Evolutionary conservation across 2,329 filamentous ascomycete species (phyloP).

Genomic region (Cladobotryum protrusum): DNA sequence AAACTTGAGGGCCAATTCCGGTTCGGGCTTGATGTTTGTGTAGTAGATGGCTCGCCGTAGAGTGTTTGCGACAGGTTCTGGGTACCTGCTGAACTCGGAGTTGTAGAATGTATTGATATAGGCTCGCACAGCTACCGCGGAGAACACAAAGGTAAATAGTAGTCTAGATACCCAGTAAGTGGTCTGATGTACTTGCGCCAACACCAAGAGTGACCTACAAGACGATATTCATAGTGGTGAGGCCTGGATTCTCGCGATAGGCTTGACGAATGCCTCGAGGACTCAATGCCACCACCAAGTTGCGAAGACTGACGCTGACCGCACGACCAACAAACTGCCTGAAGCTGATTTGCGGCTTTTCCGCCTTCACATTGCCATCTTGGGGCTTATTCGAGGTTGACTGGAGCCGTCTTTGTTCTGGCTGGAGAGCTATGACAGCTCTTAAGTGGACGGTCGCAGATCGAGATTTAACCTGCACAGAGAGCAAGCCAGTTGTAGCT

Average conservation of each 20-base stretch:
- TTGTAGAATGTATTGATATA: conserved; percentile 53
- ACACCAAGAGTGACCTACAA: conserved; percentile 20
- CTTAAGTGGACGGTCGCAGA: conserved; percentile 23
- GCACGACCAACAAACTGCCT: conserved; percentile 23
- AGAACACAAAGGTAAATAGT: conserved; percentile 23
- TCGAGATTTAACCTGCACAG: conserved; percentile 26
- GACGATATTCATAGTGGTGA: conserved; percentile 24
- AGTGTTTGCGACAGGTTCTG: conserved; percentile 66
- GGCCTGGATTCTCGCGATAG: conserved; percentile 27
- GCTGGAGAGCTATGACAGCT: conserved; percentile 24
- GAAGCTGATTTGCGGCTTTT: conserved; percentile 27
- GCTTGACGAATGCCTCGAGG: conserved; percentile 30
- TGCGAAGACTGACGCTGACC: conserved; percentile 29
- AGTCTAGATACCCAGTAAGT: conserved; percentile 19
- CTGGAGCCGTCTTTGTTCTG: conserved; percentile 23
- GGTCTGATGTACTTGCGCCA: background rate
- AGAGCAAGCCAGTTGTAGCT: conserved; percentile 25
- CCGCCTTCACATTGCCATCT: conserved; percentile 15
- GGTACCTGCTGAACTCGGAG: conserved; percentile 51
- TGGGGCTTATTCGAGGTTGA: conserved; percentile 17
- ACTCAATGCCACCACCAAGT: conserved; percentile 28
- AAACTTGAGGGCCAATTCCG: conserved; percentile 71
- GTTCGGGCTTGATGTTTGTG: conserved; percentile 68
- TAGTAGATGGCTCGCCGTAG: conserved; percentile 83
- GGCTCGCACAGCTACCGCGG: conserved; percentile 28